Evolutionary conservation across 164 flowering plant genomes (phyloP).

Genomic region (Vitis amurensis): DNA sequence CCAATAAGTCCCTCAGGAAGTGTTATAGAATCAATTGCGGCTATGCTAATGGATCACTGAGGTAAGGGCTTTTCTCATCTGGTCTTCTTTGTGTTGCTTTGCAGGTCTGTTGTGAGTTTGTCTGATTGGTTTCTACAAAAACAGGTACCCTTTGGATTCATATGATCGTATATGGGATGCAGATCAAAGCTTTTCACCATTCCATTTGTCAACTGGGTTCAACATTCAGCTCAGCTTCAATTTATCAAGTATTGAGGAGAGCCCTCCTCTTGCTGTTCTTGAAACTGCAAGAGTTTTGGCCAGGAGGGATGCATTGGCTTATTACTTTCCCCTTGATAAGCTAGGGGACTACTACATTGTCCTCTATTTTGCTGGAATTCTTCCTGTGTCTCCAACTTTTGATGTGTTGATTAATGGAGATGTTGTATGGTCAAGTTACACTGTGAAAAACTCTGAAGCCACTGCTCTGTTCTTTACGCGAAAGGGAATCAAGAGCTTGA

Average conservation of each 20-base stretch:
- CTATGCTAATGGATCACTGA: conserved; percentile 43
- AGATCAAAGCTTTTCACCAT: conserved; percentile 60
- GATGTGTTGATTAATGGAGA: conserved; percentile 61
- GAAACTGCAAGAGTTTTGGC: conserved; percentile 75
- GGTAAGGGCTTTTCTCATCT: conserved; percentile 32
- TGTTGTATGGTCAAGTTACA: conserved; percentile 49
- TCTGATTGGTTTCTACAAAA: conserved; percentile 8
- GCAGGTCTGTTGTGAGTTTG: background rate
- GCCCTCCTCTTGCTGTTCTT: conserved; percentile 65
- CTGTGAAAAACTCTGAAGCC: conserved; percentile 39
- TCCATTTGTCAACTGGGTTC: conserved; percentile 55
- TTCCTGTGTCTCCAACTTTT: conserved; percentile 64
- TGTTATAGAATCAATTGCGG: conserved; percentile 72
- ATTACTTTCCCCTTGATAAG: conserved; percentile 53
- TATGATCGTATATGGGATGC: conserved; percentile 87
- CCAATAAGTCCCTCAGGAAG: conserved; percentile 50
- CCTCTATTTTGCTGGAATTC: conserved; percentile 84
- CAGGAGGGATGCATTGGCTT: conserved; percentile 42
- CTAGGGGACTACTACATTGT: conserved; percentile 61
- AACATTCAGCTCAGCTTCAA: conserved; percentile 31
- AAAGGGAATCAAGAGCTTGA: conserved; percentile 47
- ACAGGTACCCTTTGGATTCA: conserved; percentile 78
- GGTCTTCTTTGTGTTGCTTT: background rate
- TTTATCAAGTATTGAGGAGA: conserved; percentile 40
- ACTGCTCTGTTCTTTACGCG: conserved; percentile 34